Evolutionary conservation across 352 stramenopile species (phyloP).

Genomic region (Phytophthora pistaciae): DNA sequence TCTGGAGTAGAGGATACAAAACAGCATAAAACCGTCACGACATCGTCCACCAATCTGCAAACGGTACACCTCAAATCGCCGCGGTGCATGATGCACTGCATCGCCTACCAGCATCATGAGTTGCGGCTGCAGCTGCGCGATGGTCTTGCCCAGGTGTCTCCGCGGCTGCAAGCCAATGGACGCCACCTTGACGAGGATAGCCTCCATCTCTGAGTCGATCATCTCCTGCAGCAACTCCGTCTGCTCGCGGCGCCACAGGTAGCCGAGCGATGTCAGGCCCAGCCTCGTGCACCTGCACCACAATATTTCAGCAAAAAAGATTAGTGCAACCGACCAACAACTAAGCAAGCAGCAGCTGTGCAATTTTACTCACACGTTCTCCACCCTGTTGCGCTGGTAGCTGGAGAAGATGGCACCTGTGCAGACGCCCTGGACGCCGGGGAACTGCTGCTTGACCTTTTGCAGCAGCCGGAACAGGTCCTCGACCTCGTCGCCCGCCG

Average conservation of each 20-base stretch:
- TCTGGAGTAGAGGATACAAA: conserved; percentile 38
- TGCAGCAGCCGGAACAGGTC: conserved; percentile 95
- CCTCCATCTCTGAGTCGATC: conserved; percentile 93
- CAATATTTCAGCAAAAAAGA: neutral
- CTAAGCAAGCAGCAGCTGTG: neutral
- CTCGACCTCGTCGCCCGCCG: conserved; percentile 97
- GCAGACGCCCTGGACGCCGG: conserved; percentile 94
- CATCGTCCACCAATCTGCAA: conserved; percentile 18
- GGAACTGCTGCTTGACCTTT: conserved; percentile 80
- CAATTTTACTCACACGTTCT: conserved; percentile 90
- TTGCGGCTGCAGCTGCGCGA: conserved; percentile 88
- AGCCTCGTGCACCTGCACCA: conserved; percentile 89
- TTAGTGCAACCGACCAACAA: neutral
- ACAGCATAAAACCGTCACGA: conserved; percentile 8
- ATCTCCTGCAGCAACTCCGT: conserved; percentile 95
- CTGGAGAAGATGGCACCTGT: conserved; percentile 99
- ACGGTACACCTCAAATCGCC: conserved; percentile 7
- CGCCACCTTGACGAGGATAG: conserved; percentile 97
- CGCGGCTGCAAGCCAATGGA: conserved; percentile 92
- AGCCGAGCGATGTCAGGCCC: conserved; percentile 94
- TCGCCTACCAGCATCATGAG: conserved; percentile 86
- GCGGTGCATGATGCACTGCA: too few relatives aligned
- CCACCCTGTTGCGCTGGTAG: conserved; percentile 98
- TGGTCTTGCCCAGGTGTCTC: conserved; percentile 87
- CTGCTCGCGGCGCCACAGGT: conserved; percentile 96